phyloP scores from a whole-genome alignment of 148 eudicot genomes.

The Vaccinium macrocarpon region DNA sequence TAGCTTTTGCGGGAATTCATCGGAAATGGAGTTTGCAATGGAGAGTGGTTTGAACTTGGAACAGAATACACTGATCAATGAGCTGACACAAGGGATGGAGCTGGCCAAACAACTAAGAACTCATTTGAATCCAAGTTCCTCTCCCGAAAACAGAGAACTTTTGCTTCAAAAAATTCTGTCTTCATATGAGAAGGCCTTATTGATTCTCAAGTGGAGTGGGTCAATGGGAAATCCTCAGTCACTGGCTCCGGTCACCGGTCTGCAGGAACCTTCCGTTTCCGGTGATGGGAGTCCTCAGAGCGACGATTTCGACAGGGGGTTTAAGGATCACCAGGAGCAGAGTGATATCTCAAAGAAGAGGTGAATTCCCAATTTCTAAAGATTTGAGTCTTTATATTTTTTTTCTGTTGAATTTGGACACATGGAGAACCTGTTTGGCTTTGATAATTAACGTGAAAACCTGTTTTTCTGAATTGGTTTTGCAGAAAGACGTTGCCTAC shows the following conservation, averaged over 20 bases:
- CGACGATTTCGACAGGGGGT: slow-evolving; percentile 36
- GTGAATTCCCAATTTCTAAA: slow-evolving; percentile 24
- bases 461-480: slow-evolving; percentile 23
- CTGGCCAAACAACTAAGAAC: slow-evolving; percentile 55
- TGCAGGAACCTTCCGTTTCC: slow-evolving; percentile 57
- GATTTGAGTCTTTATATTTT: no score
- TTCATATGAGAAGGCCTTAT: slow-evolving; percentile 66
- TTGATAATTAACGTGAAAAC: not conserved
- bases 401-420: not conserved
- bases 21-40: slow-evolving; percentile 24
- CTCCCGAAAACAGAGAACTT: slow-evolving; percentile 33
- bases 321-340: slow-evolving; percentile 30
- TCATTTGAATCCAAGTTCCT: slow-evolving; percentile 39
- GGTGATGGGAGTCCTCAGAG: slow-evolving; percentile 53
- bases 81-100: slow-evolving; percentile 66
- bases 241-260: slow-evolving; percentile 22
- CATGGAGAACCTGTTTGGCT: not conserved
- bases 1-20: not conserved
- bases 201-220: slow-evolving; percentile 53
- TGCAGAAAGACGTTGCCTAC: slow-evolving; percentile 67
- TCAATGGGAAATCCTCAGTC: slow-evolving; percentile 39
- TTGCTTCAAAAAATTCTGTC: slow-evolving; percentile 53
- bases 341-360: slow-evolving; percentile 60
- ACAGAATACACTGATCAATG: slow-evolving; percentile 36
- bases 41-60: slow-evolving; percentile 29